Base-by-base conservation (phyloP, 2,329 filamentous ascomycete genomes). In the Xylaria polymorpha region DNA sequence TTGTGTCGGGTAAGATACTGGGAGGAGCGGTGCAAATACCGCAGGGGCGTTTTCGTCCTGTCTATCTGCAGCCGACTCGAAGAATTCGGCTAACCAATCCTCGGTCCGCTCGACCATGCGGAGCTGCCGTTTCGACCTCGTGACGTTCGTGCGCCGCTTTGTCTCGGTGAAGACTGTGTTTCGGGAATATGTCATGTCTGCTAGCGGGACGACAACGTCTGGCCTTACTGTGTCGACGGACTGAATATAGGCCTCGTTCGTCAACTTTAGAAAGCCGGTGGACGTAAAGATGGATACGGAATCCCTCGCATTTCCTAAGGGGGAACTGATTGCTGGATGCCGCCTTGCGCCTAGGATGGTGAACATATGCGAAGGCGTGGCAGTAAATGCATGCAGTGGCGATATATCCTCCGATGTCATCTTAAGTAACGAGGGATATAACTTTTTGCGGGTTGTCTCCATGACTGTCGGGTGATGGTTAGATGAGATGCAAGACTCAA, bases 101-200 rank as follows among this genome's bases (percentile, higher is more conserved):
- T 96, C 92, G 0, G 93, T 97, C 66, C 95, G 87, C 76, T 96
- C 94, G 29, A 90, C 91, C 90, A 97, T 98, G 76, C 93, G 94
- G 43, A 89, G 85, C 56, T 92, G 88, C 55, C 94, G 87, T 80
- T 97, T 98, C 8, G 86, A 83, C 2, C 90, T 88, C 0, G 91
- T 87, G 4, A 72, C 68, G 8, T 68, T 71, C 1, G 71, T 72
- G 10, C 63, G 61, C 18, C 68, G 60, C 81, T 97, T 97, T 10
- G 86, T 82, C 2, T 90, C 88, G 0, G 92, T 87, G 4, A 72
- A 73, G 10, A 66, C 64, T 14, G 68, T 67, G 10, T 68, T 64
- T 63, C 83, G 82, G 74, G 74, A 81, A 73, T 87, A 87, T 39
- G 86, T 85, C 10, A 94, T 86, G 79, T 99, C 96, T 5, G 91